These are phyloP conservation scores for Rhizopogon vesiculosus DNA, from an alignment of 768 basidiomycete genomes.

Conservation along the genomic window DNA sequence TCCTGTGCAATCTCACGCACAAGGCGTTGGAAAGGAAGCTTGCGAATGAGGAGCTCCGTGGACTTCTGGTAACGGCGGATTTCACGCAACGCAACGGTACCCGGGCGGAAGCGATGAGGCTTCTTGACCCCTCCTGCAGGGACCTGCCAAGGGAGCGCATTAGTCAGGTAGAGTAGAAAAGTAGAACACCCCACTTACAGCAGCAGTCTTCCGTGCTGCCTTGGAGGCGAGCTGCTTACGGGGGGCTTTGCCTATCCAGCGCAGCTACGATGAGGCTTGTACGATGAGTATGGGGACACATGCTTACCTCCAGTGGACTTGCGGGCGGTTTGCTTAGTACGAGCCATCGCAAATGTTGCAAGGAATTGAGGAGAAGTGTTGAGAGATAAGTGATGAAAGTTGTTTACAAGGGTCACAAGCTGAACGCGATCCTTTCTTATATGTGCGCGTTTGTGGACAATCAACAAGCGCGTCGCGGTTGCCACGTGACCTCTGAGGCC, in stretches of 20 bases:
- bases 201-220: slow-evolving; percentile 54
- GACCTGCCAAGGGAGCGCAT: slow-evolving; percentile 25
- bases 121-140: slow-evolving; percentile 72
- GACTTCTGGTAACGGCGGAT: slow-evolving; percentile 64
- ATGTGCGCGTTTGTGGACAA: background rate
- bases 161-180: background rate
- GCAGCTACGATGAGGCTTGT: background rate
- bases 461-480: slow-evolving; percentile 7
- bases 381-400: background rate
- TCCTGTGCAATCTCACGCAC: slow-evolving; percentile 82
- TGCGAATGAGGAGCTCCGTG: slow-evolving; percentile 60
- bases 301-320: slow-evolving; percentile 69
- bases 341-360: slow-evolving; percentile 44
- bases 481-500: slow-evolving; percentile 1
- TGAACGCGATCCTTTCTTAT: background rate
- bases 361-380: slow-evolving; percentile 13
- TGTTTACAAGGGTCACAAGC: background rate
- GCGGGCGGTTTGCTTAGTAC: slow-evolving; percentile 79
- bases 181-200: slow-evolving; percentile 25
- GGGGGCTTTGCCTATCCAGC: slow-evolving; percentile 46
- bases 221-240: slow-evolving; percentile 60
- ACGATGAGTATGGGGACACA: background rate
- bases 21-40: slow-evolving; percentile 67
- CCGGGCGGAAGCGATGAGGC: slow-evolving; percentile 77
- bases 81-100: slow-evolving; percentile 75